Evolutionary conservation across 2,329 filamentous ascomycete genomes (phyloP).

Genomic region (Phoma sp.): DNA sequence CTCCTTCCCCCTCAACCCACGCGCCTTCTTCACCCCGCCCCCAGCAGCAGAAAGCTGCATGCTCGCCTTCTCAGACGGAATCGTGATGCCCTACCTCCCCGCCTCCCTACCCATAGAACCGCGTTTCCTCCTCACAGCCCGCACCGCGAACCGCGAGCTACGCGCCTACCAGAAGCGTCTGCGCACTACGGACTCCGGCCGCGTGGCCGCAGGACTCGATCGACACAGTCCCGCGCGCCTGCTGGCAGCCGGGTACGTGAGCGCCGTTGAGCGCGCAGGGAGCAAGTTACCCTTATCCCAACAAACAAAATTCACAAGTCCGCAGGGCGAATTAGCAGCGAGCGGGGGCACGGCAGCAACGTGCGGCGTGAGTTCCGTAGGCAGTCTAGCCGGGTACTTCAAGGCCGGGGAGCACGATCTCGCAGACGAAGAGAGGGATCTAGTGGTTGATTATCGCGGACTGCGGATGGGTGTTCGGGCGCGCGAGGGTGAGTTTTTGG

Average conservation of each 20-base stretch:
- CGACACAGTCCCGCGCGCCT: slow-evolving; percentile 49
- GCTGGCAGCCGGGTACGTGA: slow-evolving; percentile 53
- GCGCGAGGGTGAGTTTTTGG: slow-evolving; percentile 55
- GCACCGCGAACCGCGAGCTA: slow-evolving; percentile 53
- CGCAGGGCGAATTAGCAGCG: slow-evolving; percentile 48
- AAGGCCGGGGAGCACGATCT: slow-evolving; percentile 30
- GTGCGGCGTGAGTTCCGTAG: slow-evolving; percentile 54
- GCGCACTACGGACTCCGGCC: slow-evolving; percentile 12
- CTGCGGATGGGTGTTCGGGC: slow-evolving; percentile 51
- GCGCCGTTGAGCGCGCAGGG: slow-evolving; percentile 48
- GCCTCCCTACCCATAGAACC: slow-evolving; percentile 43
- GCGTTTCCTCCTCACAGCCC: slow-evolving; percentile 49
- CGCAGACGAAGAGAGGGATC: slow-evolving; percentile 35
- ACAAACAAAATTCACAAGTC: slow-evolving; percentile 31
- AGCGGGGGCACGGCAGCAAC: slow-evolving; percentile 48
- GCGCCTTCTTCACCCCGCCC: slow-evolving; percentile 50
- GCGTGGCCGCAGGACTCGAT: slow-evolving; percentile 32
- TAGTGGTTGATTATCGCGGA: slow-evolving; percentile 50
- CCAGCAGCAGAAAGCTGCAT: slow-evolving; percentile 53
- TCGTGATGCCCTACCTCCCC: slow-evolving; percentile 52
- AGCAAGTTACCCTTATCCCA: slow-evolving; percentile 41
- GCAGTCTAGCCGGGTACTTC: slow-evolving; percentile 45
- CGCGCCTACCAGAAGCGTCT: slow-evolving; percentile 54
- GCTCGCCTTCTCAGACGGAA: slow-evolving; percentile 56
- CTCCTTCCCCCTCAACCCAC: slow-evolving; percentile 56